phyloP scores from a whole-genome alignment of 352 stramenopile genomes.

The Phytopythium chamaehyphon region DNA sequence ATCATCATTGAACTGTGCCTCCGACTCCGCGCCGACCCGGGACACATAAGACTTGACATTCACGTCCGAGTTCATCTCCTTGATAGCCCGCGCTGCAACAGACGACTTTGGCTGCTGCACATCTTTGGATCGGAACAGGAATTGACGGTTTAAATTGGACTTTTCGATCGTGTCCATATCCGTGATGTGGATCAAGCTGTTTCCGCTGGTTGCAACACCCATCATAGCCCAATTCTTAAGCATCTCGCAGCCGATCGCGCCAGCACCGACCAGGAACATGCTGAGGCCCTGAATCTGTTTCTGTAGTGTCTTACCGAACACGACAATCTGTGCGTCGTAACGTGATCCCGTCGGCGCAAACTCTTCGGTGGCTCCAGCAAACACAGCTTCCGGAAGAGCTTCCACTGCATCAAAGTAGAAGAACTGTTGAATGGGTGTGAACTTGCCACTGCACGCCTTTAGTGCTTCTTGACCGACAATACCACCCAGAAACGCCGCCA shows the following conservation, averaged over 20 bases:
- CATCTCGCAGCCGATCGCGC: constrained; percentile 99
- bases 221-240: constrained; percentile 99
- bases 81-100: constrained; percentile 89
- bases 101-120: constrained; percentile 96
- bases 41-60: constrained; percentile 88
- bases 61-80: constrained; percentile 95
- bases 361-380: constrained; percentile 35
- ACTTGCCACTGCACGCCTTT: constrained; percentile 99
- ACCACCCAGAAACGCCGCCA: constrained; percentile 96
- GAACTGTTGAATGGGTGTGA: constrained; percentile 98
- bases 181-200: constrained; percentile 93
- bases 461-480: constrained; percentile 98
- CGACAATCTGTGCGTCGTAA: constrained; percentile 93
- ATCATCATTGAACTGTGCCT: constrained; percentile 97
- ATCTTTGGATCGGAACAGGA: constrained; percentile 97
- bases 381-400: constrained; percentile 88
- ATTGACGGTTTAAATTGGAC: constrained; percentile 98
- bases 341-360: constrained; percentile 65
- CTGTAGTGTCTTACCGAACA: constrained; percentile 85
- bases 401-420: constrained; percentile 99
- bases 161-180: constrained; percentile 99
- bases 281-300: constrained; percentile 83
- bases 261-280: constrained; percentile 98
- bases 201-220: constrained; percentile 90
- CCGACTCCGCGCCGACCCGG: constrained; percentile 92